Percentiles rank a stretch among this genome's conserved stretches.
phyloP scores from a whole-genome alignment of 192 early-diverging fungal species.

The Backusella tuberculispora region DNA sequence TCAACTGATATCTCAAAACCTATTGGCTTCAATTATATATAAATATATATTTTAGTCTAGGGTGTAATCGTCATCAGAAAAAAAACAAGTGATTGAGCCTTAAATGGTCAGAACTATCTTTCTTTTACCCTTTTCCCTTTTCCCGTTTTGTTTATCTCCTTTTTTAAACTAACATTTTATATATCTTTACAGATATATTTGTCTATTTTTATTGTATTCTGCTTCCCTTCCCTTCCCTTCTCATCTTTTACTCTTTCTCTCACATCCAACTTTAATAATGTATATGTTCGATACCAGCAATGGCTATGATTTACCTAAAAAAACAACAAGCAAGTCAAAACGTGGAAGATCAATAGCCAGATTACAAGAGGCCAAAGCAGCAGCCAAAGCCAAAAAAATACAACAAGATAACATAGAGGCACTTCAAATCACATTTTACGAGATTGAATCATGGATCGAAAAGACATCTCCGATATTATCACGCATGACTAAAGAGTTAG shows the following conservation, averaged over 20 bases:
- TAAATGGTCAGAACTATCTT: not conserved
- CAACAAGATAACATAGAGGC: constrained; percentile 42
- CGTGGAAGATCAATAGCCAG: not conserved
- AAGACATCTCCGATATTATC: constrained; percentile 38
- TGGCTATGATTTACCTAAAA: not conserved
- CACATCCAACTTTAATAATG: not conserved
- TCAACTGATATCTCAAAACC: not conserved
- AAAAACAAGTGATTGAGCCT: constrained; percentile 12
- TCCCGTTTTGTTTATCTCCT: not conserved
- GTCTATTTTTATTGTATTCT: not conserved
- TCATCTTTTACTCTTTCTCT: not conserved
- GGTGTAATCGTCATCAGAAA: constrained; percentile 5
- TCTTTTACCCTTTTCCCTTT: not conserved
- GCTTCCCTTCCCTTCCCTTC: not conserved
- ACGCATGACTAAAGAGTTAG: constrained; percentile 44
- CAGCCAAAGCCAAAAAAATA: constrained; percentile 34
- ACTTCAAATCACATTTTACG: constrained; percentile 47
- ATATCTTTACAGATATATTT: not conserved
- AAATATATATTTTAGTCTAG: not conserved
- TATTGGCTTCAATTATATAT: not conserved
- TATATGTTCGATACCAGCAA: constrained; percentile 6
- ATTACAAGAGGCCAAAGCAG: constrained; percentile 27
- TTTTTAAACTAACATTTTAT: not conserved
- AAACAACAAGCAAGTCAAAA: not conserved
- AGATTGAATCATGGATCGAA: constrained; percentile 47